Evolutionary conservation across 2,329 filamentous ascomycete genomes (phyloP).

Genomic region (Aspergillus sp.): DNA sequence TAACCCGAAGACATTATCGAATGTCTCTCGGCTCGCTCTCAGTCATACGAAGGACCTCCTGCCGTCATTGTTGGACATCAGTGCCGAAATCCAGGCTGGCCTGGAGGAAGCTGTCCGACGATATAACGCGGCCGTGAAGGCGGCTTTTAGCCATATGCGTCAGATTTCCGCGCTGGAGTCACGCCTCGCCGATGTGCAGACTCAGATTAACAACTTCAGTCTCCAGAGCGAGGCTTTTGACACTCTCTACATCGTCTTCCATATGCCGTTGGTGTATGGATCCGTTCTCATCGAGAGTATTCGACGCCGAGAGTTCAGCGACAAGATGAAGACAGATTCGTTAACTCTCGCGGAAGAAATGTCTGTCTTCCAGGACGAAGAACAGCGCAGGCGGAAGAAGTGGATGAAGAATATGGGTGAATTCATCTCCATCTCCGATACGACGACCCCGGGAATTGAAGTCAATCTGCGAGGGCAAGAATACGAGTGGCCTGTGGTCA

Average conservation of each 20-base stretch:
- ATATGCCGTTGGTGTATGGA: constrained; percentile 85
- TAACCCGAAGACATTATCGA: constrained; percentile 62
- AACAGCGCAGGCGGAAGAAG: constrained; percentile 80
- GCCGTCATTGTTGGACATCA: constrained; percentile 58
- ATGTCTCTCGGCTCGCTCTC: constrained; percentile 63
- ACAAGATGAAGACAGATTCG: constrained; percentile 86
- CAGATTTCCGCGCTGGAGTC: constrained; percentile 77
- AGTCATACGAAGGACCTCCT: constrained; percentile 63
- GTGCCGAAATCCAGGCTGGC: constrained; percentile 53
- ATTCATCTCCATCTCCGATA: constrained; percentile 65
- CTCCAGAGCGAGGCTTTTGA: constrained; percentile 81
- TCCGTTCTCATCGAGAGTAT: constrained; percentile 85
- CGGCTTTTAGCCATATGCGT: constrained; percentile 74
- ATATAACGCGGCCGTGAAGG: constrained; percentile 66
- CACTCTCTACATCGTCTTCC: constrained; percentile 73
- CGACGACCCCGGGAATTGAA: constrained; percentile 73
- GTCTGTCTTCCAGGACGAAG: constrained; percentile 87
- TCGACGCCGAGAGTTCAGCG: constrained; percentile 82
- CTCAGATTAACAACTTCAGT: constrained; percentile 68
- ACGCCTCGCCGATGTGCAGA: constrained; percentile 68
- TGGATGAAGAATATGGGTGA: constrained; percentile 86
- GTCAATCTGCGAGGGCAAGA: constrained; percentile 81
- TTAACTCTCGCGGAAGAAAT: constrained; percentile 88
- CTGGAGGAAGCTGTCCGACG: constrained; percentile 55
- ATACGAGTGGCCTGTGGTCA: constrained; percentile 74